phyloP scores from a whole-genome alignment of 2,329 filamentous ascomycete species.

The Talaromyces sp. region DNA sequence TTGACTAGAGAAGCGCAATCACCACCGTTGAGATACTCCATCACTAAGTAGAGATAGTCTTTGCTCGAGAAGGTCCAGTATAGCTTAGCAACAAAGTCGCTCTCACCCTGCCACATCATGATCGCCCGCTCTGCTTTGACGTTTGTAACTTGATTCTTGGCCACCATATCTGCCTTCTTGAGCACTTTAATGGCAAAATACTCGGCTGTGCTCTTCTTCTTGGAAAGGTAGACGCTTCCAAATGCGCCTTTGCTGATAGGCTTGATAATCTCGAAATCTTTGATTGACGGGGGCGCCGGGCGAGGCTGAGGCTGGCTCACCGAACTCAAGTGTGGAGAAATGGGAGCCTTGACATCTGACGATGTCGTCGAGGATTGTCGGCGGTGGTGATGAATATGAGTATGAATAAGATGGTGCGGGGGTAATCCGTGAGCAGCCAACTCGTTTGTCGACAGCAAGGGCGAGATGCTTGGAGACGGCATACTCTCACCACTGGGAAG shows the following conservation, averaged over 20 bases:
- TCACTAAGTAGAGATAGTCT: constrained; percentile 95
- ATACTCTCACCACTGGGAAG: constrained; percentile 54
- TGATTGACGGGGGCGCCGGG: constrained; percentile 90
- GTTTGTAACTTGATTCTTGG: constrained; percentile 98
- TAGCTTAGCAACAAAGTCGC: constrained; percentile 96
- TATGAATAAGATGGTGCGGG: constrained; percentile 38
- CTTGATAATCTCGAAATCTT: constrained; percentile 99
- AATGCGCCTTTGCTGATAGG: constrained; percentile 99
- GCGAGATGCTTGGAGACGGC: constrained; percentile 82
- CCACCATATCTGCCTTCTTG: constrained; percentile 99
- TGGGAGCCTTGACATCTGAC: constrained; percentile 60
- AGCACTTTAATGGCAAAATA: constrained; percentile 98
- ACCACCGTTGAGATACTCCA: constrained; percentile 97
- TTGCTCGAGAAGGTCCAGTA: constrained; percentile 99
- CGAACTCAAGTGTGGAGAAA: constrained; percentile 75
- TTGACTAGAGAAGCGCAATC: constrained; percentile 97
- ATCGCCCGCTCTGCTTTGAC: constrained; percentile 98
- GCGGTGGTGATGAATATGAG: constrained; percentile 60
- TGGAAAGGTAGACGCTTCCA: constrained; percentile 93
- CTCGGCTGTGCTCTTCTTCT: constrained; percentile 97
- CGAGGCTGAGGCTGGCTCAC: constrained; percentile 78
- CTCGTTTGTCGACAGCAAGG: constrained; percentile 76
- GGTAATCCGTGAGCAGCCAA: constrained; percentile 52
- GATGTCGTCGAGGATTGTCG: constrained; percentile 90
- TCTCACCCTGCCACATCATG: constrained; percentile 99